phyloP scores from a whole-genome alignment of 306 rosid species.

The Cucurbita argyrosperma region DNA sequence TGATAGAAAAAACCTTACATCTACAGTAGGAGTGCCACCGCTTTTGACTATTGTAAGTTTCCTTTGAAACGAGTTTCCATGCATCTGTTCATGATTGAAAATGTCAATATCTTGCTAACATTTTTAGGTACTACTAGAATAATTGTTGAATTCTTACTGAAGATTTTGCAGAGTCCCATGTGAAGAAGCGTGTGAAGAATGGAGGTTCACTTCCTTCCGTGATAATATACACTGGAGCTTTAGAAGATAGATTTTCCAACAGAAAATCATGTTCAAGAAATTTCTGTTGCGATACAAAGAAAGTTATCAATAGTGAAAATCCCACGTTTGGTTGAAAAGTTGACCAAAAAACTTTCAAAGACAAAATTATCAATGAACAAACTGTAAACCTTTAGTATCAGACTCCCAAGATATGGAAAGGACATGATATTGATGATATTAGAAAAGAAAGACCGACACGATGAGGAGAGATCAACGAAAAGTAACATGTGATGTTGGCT shows the following conservation, averaged over 20 bases:
- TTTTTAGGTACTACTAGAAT: conserved; percentile 4
- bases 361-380: not conserved
- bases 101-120: not conserved
- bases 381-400: not conserved
- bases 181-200: conserved; percentile 93
- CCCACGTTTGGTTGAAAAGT: not conserved
- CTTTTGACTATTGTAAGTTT: conserved; percentile 62
- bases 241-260: conserved; percentile 53
- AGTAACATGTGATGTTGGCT: not conserved
- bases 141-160: conserved; percentile 33
- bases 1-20: conserved; percentile 33
- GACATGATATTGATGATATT: not conserved
- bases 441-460: not conserved
- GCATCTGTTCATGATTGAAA: conserved; percentile 46
- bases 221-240: conserved; percentile 59
- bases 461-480: not conserved
- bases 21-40: conserved; percentile 45
- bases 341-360: not conserved
- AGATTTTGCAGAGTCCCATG: conserved; percentile 82
- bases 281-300: conserved; percentile 32
- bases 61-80: conserved; percentile 91
- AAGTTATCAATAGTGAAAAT: not conserved
- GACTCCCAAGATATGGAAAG: not conserved
- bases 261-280: conserved; percentile 81
- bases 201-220: conserved; percentile 92